Evolutionary conservation across 495 filamentous ascomycete genomes (phyloP).

Genomic region (Neurospora sp.): DNA sequence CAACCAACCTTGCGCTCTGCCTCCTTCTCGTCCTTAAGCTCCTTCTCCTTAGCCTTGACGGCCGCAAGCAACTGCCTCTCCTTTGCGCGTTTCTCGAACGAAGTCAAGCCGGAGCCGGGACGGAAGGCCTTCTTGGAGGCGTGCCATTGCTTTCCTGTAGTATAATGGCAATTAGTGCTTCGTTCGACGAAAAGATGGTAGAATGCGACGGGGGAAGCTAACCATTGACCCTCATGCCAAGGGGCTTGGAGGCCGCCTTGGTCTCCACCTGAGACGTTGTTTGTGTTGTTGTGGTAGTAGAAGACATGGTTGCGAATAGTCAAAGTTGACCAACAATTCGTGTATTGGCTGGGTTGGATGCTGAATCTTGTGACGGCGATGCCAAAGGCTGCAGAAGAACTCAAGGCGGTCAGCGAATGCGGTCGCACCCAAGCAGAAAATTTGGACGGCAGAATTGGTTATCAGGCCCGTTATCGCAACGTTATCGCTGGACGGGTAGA

Average conservation of each 20-base stretch:
- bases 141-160: slow-evolving; percentile 93
- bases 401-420: slow-evolving; percentile 2
- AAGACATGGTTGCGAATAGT: slow-evolving; percentile 13
- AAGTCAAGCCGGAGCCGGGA: slow-evolving; percentile 60
- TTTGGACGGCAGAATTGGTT: slow-evolving; percentile 10
- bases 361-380: neutral
- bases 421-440: neutral
- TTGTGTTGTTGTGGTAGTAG: slow-evolving; percentile 1
- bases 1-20: slow-evolving; percentile 64
- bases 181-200: neutral
- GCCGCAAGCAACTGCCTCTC: slow-evolving; percentile 53
- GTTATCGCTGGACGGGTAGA: neutral
- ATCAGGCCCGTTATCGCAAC: neutral
- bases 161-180: neutral
- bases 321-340: neutral
- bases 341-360: neutral
- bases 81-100: slow-evolving; percentile 65
- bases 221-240: slow-evolving; percentile 61
- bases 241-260: slow-evolving; percentile 17
- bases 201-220: slow-evolving; percentile 2
- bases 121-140: slow-evolving; percentile 74
- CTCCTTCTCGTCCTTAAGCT: slow-evolving; percentile 94
- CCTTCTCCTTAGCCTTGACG: slow-evolving; percentile 80
- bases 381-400: neutral
- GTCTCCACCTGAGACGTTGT: neutral